phyloP scores from a whole-genome alignment of 2,329 filamentous ascomycete species.

The Venturia effusa region DNA sequence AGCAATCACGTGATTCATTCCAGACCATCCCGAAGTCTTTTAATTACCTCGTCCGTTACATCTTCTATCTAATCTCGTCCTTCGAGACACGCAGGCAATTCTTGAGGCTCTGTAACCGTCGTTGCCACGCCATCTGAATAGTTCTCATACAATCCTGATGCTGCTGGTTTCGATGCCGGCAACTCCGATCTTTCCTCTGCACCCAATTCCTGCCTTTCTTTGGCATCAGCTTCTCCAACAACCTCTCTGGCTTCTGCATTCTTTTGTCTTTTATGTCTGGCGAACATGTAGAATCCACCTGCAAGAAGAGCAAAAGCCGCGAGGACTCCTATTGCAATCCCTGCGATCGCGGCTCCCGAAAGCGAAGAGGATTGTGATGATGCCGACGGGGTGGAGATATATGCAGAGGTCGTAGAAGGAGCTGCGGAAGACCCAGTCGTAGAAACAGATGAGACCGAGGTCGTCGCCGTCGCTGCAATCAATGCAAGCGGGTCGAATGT shows the following conservation, averaged over 20 bases:
- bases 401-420: neutral
- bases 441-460: neutral
- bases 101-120: neutral
- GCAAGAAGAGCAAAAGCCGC: neutral
- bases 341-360: neutral
- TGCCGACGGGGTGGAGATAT: neutral
- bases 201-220: neutral
- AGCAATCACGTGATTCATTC: too few species aligned
- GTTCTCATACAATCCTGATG: neutral
- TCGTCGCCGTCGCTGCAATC: neutral
- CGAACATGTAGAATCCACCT: neutral
- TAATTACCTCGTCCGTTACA: neutral
- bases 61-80: neutral
- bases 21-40: too few species aligned
- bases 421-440: neutral
- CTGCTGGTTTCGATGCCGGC: neutral
- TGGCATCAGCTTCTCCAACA: neutral
- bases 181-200: neutral
- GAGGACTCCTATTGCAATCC: neutral
- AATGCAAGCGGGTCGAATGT: neutral
- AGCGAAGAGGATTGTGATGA: neutral
- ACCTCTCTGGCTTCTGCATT: too few species aligned
- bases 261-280: neutral
- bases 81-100: neutral
- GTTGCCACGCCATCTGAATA: neutral